A percentile compares a stretch with the other conserved stretches of the same genome.
Evolutionary conservation across 2,329 filamentous ascomycete species (phyloP).

Genomic region (Rhexocercosporidium sp.): DNA sequence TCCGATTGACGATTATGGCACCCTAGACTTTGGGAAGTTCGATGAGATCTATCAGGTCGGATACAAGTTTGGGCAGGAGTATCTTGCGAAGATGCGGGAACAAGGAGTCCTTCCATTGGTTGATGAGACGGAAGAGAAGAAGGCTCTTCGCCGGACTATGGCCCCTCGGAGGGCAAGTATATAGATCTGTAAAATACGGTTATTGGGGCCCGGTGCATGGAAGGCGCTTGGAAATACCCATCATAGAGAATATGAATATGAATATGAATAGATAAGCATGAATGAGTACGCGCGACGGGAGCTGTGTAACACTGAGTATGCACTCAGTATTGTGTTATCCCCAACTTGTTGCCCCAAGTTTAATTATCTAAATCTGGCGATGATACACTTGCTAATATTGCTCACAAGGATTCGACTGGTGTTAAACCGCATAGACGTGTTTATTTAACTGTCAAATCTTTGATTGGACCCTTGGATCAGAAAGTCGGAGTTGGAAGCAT

Average conservation of each 20-base stretch:
- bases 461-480: no score
- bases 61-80: slow-evolving; percentile 84
- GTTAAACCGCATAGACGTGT: no score
- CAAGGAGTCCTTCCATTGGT: slow-evolving; percentile 75
- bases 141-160: slow-evolving; percentile 77
- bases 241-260: background rate
- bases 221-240: slow-evolving; percentile 27
- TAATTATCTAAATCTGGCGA: no score
- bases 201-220: slow-evolving; percentile 10
- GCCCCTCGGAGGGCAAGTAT: slow-evolving; percentile 81
- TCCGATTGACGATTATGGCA: slow-evolving; percentile 91
- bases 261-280: background rate
- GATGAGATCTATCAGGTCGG: slow-evolving; percentile 95
- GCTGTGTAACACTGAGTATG: background rate
- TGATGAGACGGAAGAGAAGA: slow-evolving; percentile 78
- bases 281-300: no score
- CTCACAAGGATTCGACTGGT: no score
- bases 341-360: no score
- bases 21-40: slow-evolving; percentile 95
- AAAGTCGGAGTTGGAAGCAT: no score
- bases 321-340: no score
- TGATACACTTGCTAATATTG: no score
- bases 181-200: slow-evolving; percentile 41
- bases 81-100: slow-evolving; percentile 75
- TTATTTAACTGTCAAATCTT: no score